phyloP scores from a whole-genome alignment of 2,329 filamentous ascomycete genomes.

The Fusarium verticillioides region DNA sequence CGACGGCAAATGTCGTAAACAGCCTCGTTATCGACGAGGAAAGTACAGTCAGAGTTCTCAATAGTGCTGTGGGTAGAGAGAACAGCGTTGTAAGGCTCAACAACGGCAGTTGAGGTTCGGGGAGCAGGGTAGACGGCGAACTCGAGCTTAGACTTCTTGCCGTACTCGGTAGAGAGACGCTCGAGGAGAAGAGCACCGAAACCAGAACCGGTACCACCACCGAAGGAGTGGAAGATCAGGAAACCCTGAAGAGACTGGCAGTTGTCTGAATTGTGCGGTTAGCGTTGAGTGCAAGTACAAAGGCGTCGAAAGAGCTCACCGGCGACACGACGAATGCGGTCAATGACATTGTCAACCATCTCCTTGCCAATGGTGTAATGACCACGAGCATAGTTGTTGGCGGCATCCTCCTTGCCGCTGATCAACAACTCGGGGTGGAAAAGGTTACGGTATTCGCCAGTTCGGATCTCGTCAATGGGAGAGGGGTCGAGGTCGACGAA shows the following conservation, averaged over 20 bases:
- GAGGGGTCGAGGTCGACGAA: slow-evolving; percentile 80
- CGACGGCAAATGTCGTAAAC: slow-evolving; percentile 81
- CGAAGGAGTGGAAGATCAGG: slow-evolving; percentile 80
- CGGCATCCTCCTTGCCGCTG: slow-evolving; percentile 80
- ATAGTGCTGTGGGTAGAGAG: slow-evolving; percentile 80
- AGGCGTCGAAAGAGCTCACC: slow-evolving; percentile 57
- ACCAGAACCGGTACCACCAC: slow-evolving; percentile 77
- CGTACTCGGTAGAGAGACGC: slow-evolving; percentile 77
- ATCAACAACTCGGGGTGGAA: slow-evolving; percentile 79
- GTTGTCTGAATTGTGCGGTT: slow-evolving; percentile 64
- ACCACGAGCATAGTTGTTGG: slow-evolving; percentile 81
- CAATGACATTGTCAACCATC: slow-evolving; percentile 77
- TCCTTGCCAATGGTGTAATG: slow-evolving; percentile 83
- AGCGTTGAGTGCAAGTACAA: slow-evolving; percentile 21
- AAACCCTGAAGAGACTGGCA: slow-evolving; percentile 79
- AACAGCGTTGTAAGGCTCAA: slow-evolving; percentile 80
- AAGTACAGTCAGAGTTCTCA: slow-evolving; percentile 83
- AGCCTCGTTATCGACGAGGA: slow-evolving; percentile 79
- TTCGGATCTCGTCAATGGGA: slow-evolving; percentile 79
- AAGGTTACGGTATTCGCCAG: slow-evolving; percentile 73
- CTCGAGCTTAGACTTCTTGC: slow-evolving; percentile 82
- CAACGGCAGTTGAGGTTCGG: slow-evolving; percentile 75
- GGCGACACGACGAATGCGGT: slow-evolving; percentile 75
- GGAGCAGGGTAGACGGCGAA: slow-evolving; percentile 79
- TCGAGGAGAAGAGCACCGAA: slow-evolving; percentile 78